Evolutionary conservation across 805 yeast species (phyloP), one percentile per base, ranked within the genome.

Genomic region (Zygoascus ofunaensis): DNA sequence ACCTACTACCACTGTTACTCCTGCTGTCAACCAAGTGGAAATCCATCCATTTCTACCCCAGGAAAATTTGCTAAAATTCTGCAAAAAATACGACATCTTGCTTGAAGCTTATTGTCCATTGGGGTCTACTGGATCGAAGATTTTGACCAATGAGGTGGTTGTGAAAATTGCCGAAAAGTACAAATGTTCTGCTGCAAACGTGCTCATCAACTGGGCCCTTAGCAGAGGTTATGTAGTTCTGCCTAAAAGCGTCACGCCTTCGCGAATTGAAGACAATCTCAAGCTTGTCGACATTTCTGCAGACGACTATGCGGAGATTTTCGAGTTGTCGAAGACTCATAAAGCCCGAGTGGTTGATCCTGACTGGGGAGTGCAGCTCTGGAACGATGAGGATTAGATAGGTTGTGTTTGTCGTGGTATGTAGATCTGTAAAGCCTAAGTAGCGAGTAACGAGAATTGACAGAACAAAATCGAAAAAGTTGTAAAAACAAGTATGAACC

Each of bases 161-260:
- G 63, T 60, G 35, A 45, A 63, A 28, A 76, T 83, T 58, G 86
- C 90, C 34, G 45, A 56, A 4, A 66, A 66, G 19, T 77, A 76
- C 53, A 59, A 61, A 20, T 79, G 71, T 51, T 59, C 79, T 19
- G 60, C 85, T 17, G 79, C 85, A 20, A 80, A 82, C 62, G 76
- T 83, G 7, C 65, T 83, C 48, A 64, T 83, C 49, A 75, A 87
- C 68, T 83, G 92, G 92, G 82, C 87, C 35, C 76, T 87, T 22
- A 87, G 80, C 63, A 74, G 85, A 64, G 75, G 74, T 41, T 56
- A 82, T 49, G 80, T 82, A 36, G 76, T 82, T 45, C 81, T 83
- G 65, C 92, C 94, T 60, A 84, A 84, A 65, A 79, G 87, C 5
- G 77, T 79, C 56, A 66, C 42, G 71, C 69, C 51, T 82, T 82